Evolutionary conservation across 2,329 filamentous ascomycete genomes (phyloP), one percentile per base, ranked within the genome.

Genomic region (Tolypocladium amazonense): DNA sequence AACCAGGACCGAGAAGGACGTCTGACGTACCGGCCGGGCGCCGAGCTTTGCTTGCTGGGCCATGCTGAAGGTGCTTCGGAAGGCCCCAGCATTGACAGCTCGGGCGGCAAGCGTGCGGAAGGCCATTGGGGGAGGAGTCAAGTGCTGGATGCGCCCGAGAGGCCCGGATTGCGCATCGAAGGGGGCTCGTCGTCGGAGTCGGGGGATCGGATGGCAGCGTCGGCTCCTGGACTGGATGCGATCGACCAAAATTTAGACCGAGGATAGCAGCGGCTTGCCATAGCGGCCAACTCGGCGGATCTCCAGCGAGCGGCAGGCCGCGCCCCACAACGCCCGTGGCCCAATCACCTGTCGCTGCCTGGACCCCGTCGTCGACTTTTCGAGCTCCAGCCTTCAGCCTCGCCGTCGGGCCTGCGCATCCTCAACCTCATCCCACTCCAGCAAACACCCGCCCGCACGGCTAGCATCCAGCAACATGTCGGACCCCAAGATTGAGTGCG

Each of bases 21-120:
- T 54, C 18, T 33, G 25, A 59, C 60, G 30, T 64, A 73, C 72
- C 62, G 68, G 65, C 65, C 68, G 69, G 62, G 66, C 64, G 43
- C 70, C 76, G 65, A 84, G 79, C 75, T 89, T 93, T 63, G 89
- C 89, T 78, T 86, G 86, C 65, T 96, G 81, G 72, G 91, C 90
- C 90, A 96, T 96, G 63, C 73, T 73, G 70, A 77, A 69, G 65
- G 68, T 72, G 63, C 68, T 72, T 72, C 71, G 71, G 65, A 73
- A 76, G 71, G 75, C 72, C 62, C 73, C 70, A 71, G 75, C 69
- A 67, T 74, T 73, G 65, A 77, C 79, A 75, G 82, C 82, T 72
- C 83, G 80, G 67, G 74, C 70, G 67, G 76, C 74, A 65, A 86
- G 71, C 61, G 78, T 73, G 72, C 77, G 77, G 72, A 80, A 79